These are phyloP conservation scores for Vishniacozyma victoriae DNA, from an alignment of 768 basidiomycete species.

Conservation along the genomic window DNA sequence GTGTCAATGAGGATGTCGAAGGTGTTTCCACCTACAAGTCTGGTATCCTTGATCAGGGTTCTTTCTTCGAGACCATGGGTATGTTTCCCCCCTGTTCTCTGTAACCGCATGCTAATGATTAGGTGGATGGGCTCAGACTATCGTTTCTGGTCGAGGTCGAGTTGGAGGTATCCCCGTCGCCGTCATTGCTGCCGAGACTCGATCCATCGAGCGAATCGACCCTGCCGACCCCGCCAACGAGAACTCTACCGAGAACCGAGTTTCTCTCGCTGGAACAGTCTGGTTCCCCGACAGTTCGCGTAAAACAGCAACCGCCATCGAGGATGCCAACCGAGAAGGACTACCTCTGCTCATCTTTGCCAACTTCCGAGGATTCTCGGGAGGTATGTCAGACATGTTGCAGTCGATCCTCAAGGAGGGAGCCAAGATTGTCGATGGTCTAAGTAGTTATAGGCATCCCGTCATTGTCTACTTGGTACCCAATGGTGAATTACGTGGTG, in stretches of 20 bases:
- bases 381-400: slow-evolving; percentile 61
- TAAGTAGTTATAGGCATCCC: slow-evolving; percentile 93
- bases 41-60: slow-evolving; percentile 95
- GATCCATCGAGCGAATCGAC: slow-evolving; percentile 90
- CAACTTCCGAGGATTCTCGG: slow-evolving; percentile 99
- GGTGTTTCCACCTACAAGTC: slow-evolving; percentile 63
- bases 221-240: slow-evolving; percentile 98
- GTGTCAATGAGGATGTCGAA: slow-evolving; percentile 72
- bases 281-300: slow-evolving; percentile 99
- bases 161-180: slow-evolving; percentile 96
- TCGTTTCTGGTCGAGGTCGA: slow-evolving; percentile 91
- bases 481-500: slow-evolving; percentile 96
- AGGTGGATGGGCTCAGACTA: slow-evolving; percentile 94
- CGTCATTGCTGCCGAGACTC: slow-evolving; percentile 82
- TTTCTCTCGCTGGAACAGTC: slow-evolving; percentile 96
- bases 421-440: slow-evolving; percentile 95
- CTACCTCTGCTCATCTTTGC: slow-evolving; percentile 97
- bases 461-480: slow-evolving; percentile 98
- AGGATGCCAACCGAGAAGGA: slow-evolving; percentile 95
- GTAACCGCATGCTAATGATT: neutral
- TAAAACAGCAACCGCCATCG: slow-evolving; percentile 99
- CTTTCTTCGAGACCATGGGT: slow-evolving; percentile 96
- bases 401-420: slow-evolving; percentile 96
- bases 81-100: neutral
- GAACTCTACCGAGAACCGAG: slow-evolving; percentile 88